These are phyloP conservation scores for Pyrenula aspistea DNA, from an alignment of 495 filamentous ascomycete genomes.

Conservation along the genomic window DNA sequence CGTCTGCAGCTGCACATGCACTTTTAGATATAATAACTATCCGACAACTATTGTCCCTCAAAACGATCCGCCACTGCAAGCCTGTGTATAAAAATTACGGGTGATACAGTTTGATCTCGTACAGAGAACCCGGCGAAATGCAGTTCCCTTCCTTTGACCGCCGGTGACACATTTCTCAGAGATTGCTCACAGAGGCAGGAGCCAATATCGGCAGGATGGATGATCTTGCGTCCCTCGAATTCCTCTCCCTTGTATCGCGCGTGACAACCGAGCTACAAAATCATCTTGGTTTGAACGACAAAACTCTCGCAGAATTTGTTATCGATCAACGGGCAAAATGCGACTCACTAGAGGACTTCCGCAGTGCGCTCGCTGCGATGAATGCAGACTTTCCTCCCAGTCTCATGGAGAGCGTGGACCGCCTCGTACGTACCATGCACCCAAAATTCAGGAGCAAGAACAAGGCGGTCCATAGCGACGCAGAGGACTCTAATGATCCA, in stretches of 20 bases:
- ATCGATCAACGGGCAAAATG: constrained; percentile 81
- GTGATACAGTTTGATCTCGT: no score
- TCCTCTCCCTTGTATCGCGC: constrained; percentile 86
- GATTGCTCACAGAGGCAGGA: no score
- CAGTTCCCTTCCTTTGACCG: no score
- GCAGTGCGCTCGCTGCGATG: constrained; percentile 55
- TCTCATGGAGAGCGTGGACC: constrained; percentile 82
- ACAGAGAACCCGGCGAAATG: no score
- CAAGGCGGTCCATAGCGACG: constrained; percentile 11
- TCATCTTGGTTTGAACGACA: constrained; percentile 84
- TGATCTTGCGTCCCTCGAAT: constrained; percentile 78
- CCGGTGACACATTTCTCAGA: no score
- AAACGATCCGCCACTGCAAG: no score
- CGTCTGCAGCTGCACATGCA: no score
- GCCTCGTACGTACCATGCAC: constrained; percentile 79
- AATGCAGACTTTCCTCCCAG: constrained; percentile 83
- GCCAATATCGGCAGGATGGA: constrained; percentile 58
- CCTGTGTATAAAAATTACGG: no score
- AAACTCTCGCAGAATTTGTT: constrained; percentile 89
- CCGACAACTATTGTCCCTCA: no score
- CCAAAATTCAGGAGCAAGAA: constrained; percentile 57
- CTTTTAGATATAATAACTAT: no score
- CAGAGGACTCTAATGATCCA: constrained; percentile 13
- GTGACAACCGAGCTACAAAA: constrained; percentile 91
- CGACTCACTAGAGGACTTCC: constrained; percentile 53